Base-by-base conservation (phyloP, 2,329 filamentous ascomycete genomes). In the Aspergillus fumigatiaffinis region DNA sequence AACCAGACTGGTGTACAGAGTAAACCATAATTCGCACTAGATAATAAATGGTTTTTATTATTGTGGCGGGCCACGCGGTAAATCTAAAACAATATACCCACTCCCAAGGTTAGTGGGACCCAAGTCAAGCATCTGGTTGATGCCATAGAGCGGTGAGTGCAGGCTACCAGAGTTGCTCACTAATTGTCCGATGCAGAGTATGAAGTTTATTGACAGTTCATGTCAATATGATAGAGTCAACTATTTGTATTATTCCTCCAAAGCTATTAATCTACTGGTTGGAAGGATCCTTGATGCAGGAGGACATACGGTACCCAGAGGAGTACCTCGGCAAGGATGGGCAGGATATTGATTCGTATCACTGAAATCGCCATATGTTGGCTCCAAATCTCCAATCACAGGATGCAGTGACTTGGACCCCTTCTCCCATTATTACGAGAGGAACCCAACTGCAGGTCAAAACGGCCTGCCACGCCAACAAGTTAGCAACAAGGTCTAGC, bases 381-480 rank as follows among this genome's bases (percentile, higher is more conserved):
- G 44, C 25, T 12, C 44, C 6, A 47, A 47, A 47, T 14, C 10
- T 6, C 44, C 44, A 47, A 47, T 47, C 44, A 47, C 21, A 23
- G 20, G 21, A 12, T 20, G 17, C 2, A 47, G 21, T 23, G 12
- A 47, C 44, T 23, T 47, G 44, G 42, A 46, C 21, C 42, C 42
- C 42, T 23, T 23, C n/a, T 20, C 10, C 42, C n/a, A 17, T 46
- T 46, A 17, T 46, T 46, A 21, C 17, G 41, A 21, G 32, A 35
- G 4, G 4, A 12, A 17, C 32, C 35, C 28, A 52, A 52, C 28
- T 50, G 52, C 52, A 50, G 54, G 41, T 53, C 48, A 52, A 59
- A 59, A 57, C 52, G 41, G 51, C 52, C 46, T 20, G 20, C 8
- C 38, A 46, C 20, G 55, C 52, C 52, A 60, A 60, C 32, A 38